These are phyloP conservation scores for Penicillium glabrum DNA, from an alignment of 2,329 filamentous ascomycete genomes.

Conservation along the genomic window DNA sequence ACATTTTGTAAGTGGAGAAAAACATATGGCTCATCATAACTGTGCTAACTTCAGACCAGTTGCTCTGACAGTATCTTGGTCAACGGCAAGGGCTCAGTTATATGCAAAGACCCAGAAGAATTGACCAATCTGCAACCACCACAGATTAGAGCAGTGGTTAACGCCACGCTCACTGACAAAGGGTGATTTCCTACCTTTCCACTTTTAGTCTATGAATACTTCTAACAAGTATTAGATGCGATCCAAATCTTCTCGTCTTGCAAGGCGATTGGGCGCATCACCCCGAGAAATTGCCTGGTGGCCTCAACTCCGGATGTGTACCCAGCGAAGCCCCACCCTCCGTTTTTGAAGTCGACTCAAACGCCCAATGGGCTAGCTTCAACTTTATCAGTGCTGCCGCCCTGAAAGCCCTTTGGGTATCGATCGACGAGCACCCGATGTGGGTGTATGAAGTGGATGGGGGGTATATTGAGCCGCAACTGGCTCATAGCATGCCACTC, in stretches of 20 bases:
- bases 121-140: conserved; percentile 10
- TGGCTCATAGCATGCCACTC: conserved; percentile 28
- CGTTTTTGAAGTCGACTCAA: conserved; percentile 42
- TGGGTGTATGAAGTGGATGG: conserved; percentile 42
- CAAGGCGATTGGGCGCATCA: conserved; percentile 11
- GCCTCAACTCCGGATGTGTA: conserved; percentile 42
- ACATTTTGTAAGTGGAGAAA: conserved; percentile 13
- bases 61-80: conserved; percentile 23
- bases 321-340: conserved; percentile 47
- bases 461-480: conserved; percentile 36
- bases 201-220: background rate
- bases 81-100: conserved; percentile 20
- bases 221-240: conserved; percentile 8
- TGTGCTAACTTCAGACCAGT: conserved; percentile 43
- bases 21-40: background rate
- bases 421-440: conserved; percentile 38
- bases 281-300: conserved; percentile 24
- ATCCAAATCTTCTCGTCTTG: conserved; percentile 9
- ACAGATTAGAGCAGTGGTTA: conserved; percentile 5
- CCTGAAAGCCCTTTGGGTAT: conserved; percentile 51
- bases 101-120: conserved; percentile 17
- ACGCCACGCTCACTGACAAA: conserved; percentile 17
- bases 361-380: conserved; percentile 53
- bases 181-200: conserved; percentile 8
- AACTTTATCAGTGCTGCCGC: conserved; percentile 56